These are phyloP conservation scores for Hymenoscyphus scutula DNA, from an alignment of 2,329 filamentous ascomycete species.

Conservation along the genomic window DNA sequence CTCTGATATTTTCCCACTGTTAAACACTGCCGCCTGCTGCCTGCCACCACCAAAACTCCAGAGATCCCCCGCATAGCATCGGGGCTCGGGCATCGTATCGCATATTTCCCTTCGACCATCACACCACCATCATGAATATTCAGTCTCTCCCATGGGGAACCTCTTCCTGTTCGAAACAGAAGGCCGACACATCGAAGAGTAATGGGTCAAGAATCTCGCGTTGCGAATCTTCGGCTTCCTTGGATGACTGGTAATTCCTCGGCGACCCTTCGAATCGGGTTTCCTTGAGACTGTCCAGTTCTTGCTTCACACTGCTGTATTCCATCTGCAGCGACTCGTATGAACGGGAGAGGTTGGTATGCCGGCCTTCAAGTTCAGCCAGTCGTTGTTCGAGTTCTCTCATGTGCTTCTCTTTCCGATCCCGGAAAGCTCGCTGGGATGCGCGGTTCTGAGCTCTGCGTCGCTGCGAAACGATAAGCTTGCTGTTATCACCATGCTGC, in stretches of 20 bases:
- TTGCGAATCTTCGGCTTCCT: constrained; percentile 22
- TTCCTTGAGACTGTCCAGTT: constrained; percentile 32
- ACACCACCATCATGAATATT: constrained; percentile 9
- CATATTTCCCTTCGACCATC: constrained; percentile 8
- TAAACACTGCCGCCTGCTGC: not conserved
- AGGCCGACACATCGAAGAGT: constrained; percentile 35
- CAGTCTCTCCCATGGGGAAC: constrained; percentile 8
- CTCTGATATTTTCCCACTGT: not conserved
- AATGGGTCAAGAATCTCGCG: constrained; percentile 32
- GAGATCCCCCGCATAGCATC: not conserved
- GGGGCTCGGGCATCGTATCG: not conserved
- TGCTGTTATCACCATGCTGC: not conserved
- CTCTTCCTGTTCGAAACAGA: constrained; percentile 35
- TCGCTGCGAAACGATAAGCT: constrained; percentile 11
- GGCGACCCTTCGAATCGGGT: constrained; percentile 19
- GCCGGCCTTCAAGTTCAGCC: constrained; percentile 51
- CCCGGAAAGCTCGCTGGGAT: constrained; percentile 59
- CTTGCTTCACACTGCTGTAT: constrained; percentile 34
- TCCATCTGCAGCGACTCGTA: constrained; percentile 48
- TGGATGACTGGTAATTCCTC: constrained; percentile 24
- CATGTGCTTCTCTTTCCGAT: constrained; percentile 64
- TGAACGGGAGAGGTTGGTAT: constrained; percentile 53
- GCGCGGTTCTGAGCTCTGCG: constrained; percentile 37
- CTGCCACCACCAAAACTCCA: not conserved
- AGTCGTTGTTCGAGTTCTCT: constrained; percentile 60